Conservation (phyloP, 2,329 filamentous ascomycete species). For the Sphaerostilbella broomeana region DNA sequence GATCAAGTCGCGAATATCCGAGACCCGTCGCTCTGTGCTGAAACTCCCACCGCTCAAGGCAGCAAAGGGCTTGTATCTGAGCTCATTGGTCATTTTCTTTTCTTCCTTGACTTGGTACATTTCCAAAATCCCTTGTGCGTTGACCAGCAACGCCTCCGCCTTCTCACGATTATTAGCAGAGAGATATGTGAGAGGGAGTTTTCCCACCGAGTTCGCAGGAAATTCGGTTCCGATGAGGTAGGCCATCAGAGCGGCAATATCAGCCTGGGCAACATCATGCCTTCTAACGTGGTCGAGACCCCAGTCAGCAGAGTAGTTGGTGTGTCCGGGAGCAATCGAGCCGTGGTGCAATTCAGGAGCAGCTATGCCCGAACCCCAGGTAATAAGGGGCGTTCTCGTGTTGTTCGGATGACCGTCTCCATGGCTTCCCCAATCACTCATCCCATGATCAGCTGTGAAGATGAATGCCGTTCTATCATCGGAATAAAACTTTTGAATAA, state of each 20-base stretch:
- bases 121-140: slow-evolving; percentile 81
- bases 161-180: slow-evolving; percentile 67
- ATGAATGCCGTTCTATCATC: slow-evolving; percentile 86
- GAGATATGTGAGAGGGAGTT: slow-evolving; percentile 79
- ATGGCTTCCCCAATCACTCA: slow-evolving; percentile 99
- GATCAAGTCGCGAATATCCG: slow-evolving; percentile 63
- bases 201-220: slow-evolving; percentile 92
- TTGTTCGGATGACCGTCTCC: slow-evolving; percentile 97
- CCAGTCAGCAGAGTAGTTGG: slow-evolving; percentile 90
- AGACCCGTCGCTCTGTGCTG: slow-evolving; percentile 60
- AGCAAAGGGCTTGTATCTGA: slow-evolving; percentile 71
- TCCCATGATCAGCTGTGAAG: slow-evolving; percentile 96
- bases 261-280: slow-evolving; percentile 89
- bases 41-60: slow-evolving; percentile 58
- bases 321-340: slow-evolving; percentile 67
- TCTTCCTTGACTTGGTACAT: slow-evolving; percentile 95
- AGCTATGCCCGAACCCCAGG: slow-evolving; percentile 88
- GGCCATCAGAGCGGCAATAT: slow-evolving; percentile 92
- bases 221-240: slow-evolving; percentile 84
- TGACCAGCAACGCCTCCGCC: slow-evolving; percentile 75
- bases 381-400: slow-evolving; percentile 85
- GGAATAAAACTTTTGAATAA: slow-evolving; percentile 80
- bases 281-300: slow-evolving; percentile 70
- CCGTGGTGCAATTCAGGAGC: slow-evolving; percentile 55
- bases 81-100: slow-evolving; percentile 66